Evolutionary conservation across 2,329 filamentous ascomycete species (phyloP), one percentile per base, ranked within the genome.

Genomic region (Trichoderma pleuroti): DNA sequence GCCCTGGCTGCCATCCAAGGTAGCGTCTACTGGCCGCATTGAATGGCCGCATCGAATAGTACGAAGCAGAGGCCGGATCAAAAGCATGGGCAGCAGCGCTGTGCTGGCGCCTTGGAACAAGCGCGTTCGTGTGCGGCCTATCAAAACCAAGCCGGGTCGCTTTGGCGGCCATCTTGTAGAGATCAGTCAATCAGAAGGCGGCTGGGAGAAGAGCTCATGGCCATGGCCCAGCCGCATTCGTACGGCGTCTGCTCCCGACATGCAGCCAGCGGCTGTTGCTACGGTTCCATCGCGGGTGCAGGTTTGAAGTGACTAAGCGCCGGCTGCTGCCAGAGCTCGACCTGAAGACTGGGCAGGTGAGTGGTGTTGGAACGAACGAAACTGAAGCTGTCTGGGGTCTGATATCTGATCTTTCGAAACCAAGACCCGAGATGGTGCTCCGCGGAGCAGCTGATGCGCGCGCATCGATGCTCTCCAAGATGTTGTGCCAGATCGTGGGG

Each of bases 181-280:
- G 42, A 34, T 46, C 16, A 39, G 24, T 54, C 30, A 61, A 61
- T 42, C 52, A 66, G 52, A 21, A 21, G 28, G 49, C 56, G 5
- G 18, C 24, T 46, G 42, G 65, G 21, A 49, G 42, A 32, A 52
- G 18, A 52, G 36, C 32, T 34, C 49, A 42, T 42, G 54, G 54
- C 54, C 46, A 59, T 52, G 52, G 32, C 39, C 30, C 39, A 62
- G 61, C 54, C 21, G 60, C 30, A 39, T 66, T 52, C 18, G 42
- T 26, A 61, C 52, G 67, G 39, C 67, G 67, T 39, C 54, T 59
- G 66, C 57, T 69, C 54, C 54, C 32, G 60, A 57, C 52, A 34
- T 65, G 68, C 54, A 61, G 66, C 65, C 69, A 66, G 66, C 66
- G 66, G 56, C 57, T 68, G 66, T 61, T 68, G 66, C 66, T 49